A percentile compares a stretch with the other conserved stretches of the same genome.
Evolutionary conservation across 352 stramenopile species (phyloP).

Genomic region (Phytopythium boreale): DNA sequence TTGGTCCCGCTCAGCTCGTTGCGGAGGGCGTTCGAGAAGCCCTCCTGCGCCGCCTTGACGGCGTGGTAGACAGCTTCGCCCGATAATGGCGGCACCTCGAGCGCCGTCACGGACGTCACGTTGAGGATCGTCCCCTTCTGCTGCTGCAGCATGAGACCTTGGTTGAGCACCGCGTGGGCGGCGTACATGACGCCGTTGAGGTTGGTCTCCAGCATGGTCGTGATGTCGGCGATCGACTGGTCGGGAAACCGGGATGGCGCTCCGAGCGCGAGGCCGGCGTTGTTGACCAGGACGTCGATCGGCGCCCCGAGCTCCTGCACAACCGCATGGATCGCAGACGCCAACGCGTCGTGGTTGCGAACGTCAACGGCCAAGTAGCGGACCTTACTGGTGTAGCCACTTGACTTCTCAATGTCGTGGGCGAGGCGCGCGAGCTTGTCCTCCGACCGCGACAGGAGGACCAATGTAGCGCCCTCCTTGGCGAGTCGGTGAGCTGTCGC

Average conservation of each 20-base stretch:
- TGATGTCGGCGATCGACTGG: conserved; percentile 24
- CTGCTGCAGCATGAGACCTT: conserved; percentile 17
- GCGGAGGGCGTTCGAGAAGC: conserved; percentile 23
- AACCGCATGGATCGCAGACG: conserved; percentile 7
- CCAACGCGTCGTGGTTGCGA: conserved; percentile 12
- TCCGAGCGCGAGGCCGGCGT: conserved; percentile 20
- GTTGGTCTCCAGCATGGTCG: conserved; percentile 27
- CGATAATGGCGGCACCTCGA: conserved; percentile 23
- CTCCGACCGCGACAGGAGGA: conserved; percentile 19
- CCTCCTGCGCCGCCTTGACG: conserved; percentile 23
- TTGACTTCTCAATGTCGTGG: conserved; percentile 11
- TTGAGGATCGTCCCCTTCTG: conserved; percentile 24
- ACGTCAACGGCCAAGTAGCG: conserved; percentile 18
- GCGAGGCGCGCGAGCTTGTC: conserved; percentile 17
- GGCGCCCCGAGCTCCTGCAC: conserved; percentile 16
- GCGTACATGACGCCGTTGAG: conserved; percentile 20
- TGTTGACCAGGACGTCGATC: conserved; percentile 26
- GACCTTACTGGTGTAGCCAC: conserved; percentile 6
- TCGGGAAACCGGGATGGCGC: conserved; percentile 18
- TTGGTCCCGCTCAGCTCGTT: conserved; percentile 25
- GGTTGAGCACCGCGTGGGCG: conserved; percentile 20
- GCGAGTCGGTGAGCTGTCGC: conserved; percentile 17
- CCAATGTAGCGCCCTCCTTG: conserved; percentile 13
- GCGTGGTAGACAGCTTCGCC: conserved; percentile 27
- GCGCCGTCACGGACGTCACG: conserved; percentile 22